Evolutionary conservation across 2,329 filamentous ascomycete genomes (phyloP), one percentile per base, ranked within the genome.

Genomic region (Calonectria hawksworthii): DNA sequence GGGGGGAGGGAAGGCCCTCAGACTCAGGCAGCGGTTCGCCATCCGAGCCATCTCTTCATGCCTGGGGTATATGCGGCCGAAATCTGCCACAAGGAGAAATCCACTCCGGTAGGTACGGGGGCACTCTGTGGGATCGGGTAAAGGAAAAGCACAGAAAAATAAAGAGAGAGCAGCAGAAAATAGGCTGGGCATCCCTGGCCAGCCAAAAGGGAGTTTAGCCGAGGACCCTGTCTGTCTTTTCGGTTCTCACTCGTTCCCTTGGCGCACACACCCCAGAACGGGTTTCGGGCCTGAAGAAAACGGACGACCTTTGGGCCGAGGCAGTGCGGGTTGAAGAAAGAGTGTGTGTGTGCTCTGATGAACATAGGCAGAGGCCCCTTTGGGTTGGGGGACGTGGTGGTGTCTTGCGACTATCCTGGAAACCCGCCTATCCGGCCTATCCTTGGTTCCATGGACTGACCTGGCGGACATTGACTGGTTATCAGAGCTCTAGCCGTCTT

Each of bases 381-480:
- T 47, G 44, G 44, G 44, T 23, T 47, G 44, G 44, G 44, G 34
- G 56, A 38, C 34, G 56, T 18, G 14, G 56, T 63, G 56, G 32
- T 41, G 68, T 63, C 23, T 54, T 44, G 32, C 59, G 47, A 63
- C 36, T 64, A 66, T 73, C 66, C 50, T 4, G 8, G 41, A 26
- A 61, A 28, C 26, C 54, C 5, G 14, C 16, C 47, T 73, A 34
- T 41, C 71, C 41, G 66, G 59, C 59, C 50, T 66, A 70, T 68
- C 65, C 65, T 69, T 73, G 70, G 28, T 70, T 68, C 41, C 65
- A 34, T 30, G 14, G 34, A 36, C 34, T 70, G 51, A 66, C 36
- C 50, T 73, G 71, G 66, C 59, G 18, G 30, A 56, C 23, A 59
- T 32, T 44, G 36, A 66, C 36, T 69, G 56, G 50, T 30, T 34